Evolutionary conservation across 108 stramenopile genomes (phyloP), one percentile per base, ranked within the genome.

Genomic region (Fragilaria crotonensis): DNA sequence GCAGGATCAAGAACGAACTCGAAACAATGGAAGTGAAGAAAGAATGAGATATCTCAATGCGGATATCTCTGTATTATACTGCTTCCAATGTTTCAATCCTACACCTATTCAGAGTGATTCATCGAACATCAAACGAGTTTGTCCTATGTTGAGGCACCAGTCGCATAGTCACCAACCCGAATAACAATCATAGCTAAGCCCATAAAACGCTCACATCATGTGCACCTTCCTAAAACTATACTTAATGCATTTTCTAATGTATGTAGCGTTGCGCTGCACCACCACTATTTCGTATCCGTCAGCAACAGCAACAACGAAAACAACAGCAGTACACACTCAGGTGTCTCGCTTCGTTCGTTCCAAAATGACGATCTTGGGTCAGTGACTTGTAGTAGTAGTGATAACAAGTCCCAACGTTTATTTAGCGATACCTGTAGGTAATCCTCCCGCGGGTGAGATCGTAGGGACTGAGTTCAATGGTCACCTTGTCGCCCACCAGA

Each of bases 401-500:
- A 41, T 41, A 41, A 11, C 36, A 7, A 41, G 11, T 11, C 36
- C 7, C 11, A 41, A 41, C 36, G 36, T 41, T 41, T 14, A 14
- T 41, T 14, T 84, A 89, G 59, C 93, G 83, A 54, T 85, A 81
- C 53, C 95, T 78, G 70, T 88, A 96, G 11, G 92, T 90, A 60
- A 96, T 96, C 48, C 95, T 68, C 27, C 95, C 95, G n/a, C 92
- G 71, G 22, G 95, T 93, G 68, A 93, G 78, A 77, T 96, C 95
- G 72, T 96, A 94, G 23, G 91, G 88, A 76, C 87, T 90, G 49
- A 96, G 64, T 70, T 96, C 95, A 59, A 96, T 80, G 45, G 84
- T 81, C 1, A 96, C 95, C 52, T 72, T 84, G 55, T 96, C 95
- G 45, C 95, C 95, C 25, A 94, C 92, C 46, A 96, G 67, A 61